These are phyloP conservation scores for Huntiella bhutanensis DNA, from an alignment of 2,329 filamentous ascomycete genomes.

Conservation along the genomic window DNA sequence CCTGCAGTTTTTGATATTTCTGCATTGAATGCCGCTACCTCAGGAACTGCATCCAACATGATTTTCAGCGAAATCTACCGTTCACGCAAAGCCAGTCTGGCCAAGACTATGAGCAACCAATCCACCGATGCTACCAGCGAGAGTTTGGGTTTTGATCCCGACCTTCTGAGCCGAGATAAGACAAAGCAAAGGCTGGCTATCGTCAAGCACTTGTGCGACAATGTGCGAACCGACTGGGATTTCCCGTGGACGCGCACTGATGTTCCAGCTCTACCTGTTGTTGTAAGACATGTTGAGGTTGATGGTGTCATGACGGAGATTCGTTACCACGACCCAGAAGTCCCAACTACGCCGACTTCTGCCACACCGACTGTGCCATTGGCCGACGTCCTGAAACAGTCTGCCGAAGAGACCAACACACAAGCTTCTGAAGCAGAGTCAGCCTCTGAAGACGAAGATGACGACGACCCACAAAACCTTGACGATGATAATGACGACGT, in stretches of 20 bases:
- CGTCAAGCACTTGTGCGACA: slow-evolving; percentile 32
- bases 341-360: slow-evolving; percentile 2
- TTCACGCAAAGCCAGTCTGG: slow-evolving; percentile 32
- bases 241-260: slow-evolving; percentile 34
- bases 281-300: slow-evolving; percentile 4
- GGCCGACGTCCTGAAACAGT: slow-evolving; percentile 3
- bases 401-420: background rate
- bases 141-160: slow-evolving; percentile 33
- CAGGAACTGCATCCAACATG: slow-evolving; percentile 23
- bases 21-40: slow-evolving; percentile 1
- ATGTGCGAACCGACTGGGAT: slow-evolving; percentile 39
- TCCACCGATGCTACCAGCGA: slow-evolving; percentile 8
- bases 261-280: slow-evolving; percentile 11
- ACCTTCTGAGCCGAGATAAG: slow-evolving; percentile 43
- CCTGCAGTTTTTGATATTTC: slow-evolving; percentile 6
- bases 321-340: slow-evolving; percentile 10
- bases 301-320: slow-evolving; percentile 5
- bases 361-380: slow-evolving; percentile 2
- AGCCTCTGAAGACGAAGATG: slow-evolving; percentile 14
- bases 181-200: slow-evolving; percentile 43
- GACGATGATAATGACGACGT: slow-evolving; percentile 17
- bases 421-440: slow-evolving; percentile 3
- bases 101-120: slow-evolving; percentile 19
- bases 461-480: no score
- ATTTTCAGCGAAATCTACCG: slow-evolving; percentile 42